Conservation (phyloP, 1,284 basidiomycete genomes). For the Cystobasidium slooffiae region DNA sequence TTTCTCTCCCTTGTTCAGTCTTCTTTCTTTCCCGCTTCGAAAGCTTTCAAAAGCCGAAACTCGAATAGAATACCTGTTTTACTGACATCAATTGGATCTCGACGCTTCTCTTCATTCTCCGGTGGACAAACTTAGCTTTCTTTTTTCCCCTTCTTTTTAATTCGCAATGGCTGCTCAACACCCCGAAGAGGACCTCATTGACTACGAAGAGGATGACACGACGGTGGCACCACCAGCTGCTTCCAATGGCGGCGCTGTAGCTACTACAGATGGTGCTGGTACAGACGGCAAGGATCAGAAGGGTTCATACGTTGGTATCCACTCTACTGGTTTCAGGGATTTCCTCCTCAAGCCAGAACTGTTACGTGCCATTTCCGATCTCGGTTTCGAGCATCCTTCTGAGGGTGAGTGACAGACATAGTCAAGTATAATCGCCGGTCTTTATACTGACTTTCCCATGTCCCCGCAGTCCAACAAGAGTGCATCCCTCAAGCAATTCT, state of each 20-base stretch:
- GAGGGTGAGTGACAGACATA: slow-evolving; percentile 69
- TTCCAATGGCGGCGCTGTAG: slow-evolving; percentile 61
- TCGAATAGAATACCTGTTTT: neutral
- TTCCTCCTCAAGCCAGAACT: slow-evolving; percentile 97
- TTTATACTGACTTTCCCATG: slow-evolving; percentile 4
- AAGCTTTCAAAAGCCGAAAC: slow-evolving; percentile 15
- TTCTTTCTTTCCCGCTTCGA: neutral
- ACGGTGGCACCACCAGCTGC: slow-evolving; percentile 59
- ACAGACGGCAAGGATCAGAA: slow-evolving; percentile 78
- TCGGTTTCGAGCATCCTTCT: slow-evolving; percentile 99
- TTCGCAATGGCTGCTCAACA: slow-evolving; percentile 34
- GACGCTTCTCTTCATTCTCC: neutral
- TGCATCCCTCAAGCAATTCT: slow-evolving; percentile 99
- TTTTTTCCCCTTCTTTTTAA: neutral
- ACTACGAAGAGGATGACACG: slow-evolving; percentile 76
- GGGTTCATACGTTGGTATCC: slow-evolving; percentile 96
- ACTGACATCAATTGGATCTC: slow-evolving; percentile 13
- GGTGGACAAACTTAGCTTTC: neutral
- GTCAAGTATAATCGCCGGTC: neutral
- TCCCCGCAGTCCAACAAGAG: slow-evolving; percentile 89
- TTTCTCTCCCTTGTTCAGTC: slow-evolving; percentile 2
- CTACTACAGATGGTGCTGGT: slow-evolving; percentile 61
- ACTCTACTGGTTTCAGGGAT: slow-evolving; percentile 75
- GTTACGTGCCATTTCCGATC: slow-evolving; percentile 94
- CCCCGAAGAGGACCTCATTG: slow-evolving; percentile 45